phyloP scores from a whole-genome alignment of 2,329 filamentous ascomycete species.

The Pseudocercospora macadamiae region DNA sequence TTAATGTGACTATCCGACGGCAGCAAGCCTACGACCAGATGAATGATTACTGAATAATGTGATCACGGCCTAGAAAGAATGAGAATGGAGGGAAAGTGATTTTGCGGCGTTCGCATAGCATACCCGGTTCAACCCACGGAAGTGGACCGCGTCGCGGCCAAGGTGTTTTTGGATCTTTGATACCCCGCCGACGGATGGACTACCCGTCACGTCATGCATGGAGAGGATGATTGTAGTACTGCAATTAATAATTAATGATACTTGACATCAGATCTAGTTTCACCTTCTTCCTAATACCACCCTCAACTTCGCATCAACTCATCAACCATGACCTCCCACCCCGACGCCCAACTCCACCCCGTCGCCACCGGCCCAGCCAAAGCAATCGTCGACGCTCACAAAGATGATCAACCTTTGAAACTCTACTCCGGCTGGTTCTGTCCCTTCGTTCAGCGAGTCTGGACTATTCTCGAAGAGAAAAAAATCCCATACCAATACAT shows the following conservation, averaged over 20 bases:
- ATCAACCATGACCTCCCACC: slow-evolving; percentile 31
- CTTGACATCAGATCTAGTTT: too few relatives aligned
- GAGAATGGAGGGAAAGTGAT: background rate
- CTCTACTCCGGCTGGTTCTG: slow-evolving; percentile 52
- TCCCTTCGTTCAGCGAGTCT: slow-evolving; percentile 67
- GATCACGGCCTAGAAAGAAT: background rate
- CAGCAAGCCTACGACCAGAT: slow-evolving; percentile 2
- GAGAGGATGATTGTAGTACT: background rate
- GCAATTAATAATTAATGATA: slow-evolving; percentile 2
- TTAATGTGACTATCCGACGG: slow-evolving; percentile 38
- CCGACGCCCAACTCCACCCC: slow-evolving; percentile 50
- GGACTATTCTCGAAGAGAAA: slow-evolving; percentile 76
- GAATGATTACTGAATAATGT: background rate
- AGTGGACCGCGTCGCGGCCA: background rate
- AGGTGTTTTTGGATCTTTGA: slow-evolving; percentile 3
- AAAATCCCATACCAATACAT: slow-evolving; percentile 68
- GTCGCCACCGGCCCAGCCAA: slow-evolving; percentile 51
- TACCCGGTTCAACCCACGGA: background rate
- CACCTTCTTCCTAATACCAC: background rate
- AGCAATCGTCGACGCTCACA: slow-evolving; percentile 37
- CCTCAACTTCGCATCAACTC: background rate
- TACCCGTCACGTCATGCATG: background rate
- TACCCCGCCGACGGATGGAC: background rate
- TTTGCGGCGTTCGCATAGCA: slow-evolving; percentile 10
- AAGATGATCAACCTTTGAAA: slow-evolving; percentile 36